Evolutionary conservation across 768 basidiomycete genomes (phyloP).

Genomic region (Leccinum imitatum): DNA sequence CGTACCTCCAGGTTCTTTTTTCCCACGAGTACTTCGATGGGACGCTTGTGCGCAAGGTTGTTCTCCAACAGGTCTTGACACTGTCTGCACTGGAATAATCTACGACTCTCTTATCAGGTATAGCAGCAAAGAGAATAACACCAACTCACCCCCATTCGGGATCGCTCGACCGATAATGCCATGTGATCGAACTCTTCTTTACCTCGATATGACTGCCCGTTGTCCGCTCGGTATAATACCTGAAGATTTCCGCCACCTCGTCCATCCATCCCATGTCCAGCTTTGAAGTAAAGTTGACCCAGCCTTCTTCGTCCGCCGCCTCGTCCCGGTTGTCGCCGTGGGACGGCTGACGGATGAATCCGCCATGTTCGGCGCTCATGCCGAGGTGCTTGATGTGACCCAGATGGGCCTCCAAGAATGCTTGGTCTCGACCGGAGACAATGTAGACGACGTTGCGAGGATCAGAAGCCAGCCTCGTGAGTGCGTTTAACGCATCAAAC

Average conservation of each 20-base stretch:
- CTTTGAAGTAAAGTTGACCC: conserved; percentile 87
- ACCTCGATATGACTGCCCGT: conserved; percentile 95
- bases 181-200: conserved; percentile 97
- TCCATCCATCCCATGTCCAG: conserved; percentile 98
- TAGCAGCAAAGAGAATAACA: not conserved
- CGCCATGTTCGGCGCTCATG: conserved; percentile 95
- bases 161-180: conserved; percentile 93
- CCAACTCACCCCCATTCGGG: conserved; percentile 91
- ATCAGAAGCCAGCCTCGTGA: conserved; percentile 70
- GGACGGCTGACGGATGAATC: conserved; percentile 80
- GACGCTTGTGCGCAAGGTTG: conserved; percentile 87
- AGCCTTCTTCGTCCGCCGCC: conserved; percentile 38
- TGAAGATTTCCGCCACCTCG: conserved; percentile 94
- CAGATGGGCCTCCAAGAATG: conserved; percentile 88
- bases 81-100: conserved; percentile 92
- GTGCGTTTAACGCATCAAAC: conserved; percentile 66
- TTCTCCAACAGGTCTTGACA: conserved; percentile 96
- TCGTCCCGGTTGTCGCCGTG: conserved; percentile 5
- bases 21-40: conserved; percentile 95
- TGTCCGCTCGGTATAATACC: conserved; percentile 95
- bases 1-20: conserved; percentile 99
- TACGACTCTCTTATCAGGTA: conserved; percentile 22
- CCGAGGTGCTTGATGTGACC: conserved; percentile 82
- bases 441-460: conserved; percentile 93
- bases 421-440: conserved; percentile 93